phyloP scores from a whole-genome alignment of 345 rosid genomes.

The Physaria fendleri region DNA sequence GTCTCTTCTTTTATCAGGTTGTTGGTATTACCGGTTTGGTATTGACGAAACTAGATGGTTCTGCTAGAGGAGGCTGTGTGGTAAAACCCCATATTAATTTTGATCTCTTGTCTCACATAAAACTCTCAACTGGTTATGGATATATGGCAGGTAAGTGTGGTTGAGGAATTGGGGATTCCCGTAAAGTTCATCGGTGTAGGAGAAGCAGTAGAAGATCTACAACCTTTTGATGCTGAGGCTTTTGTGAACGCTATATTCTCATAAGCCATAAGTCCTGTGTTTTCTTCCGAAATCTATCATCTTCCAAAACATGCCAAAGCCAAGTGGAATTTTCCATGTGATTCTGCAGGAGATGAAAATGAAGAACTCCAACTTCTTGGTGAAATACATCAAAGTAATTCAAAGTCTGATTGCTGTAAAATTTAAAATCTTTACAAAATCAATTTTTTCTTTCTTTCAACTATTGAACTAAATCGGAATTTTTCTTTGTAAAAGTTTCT shows the following conservation, averaged over 20 bases:
- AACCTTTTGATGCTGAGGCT: conserved; percentile 85
- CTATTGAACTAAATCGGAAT: too few relatives aligned
- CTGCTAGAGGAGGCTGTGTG: conserved; percentile 99
- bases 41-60: conserved; percentile 92
- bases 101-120: neutral
- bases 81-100: conserved; percentile 28
- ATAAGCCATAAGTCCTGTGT: conserved; percentile 23
- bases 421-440: too few relatives aligned
- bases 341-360: neutral
- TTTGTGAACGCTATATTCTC: conserved; percentile 84
- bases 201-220: conserved; percentile 88
- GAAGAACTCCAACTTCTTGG: conserved; percentile 15
- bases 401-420: too few relatives aligned
- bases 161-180: conserved; percentile 90
- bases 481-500: too few relatives aligned
- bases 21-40: conserved; percentile 87
- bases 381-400: too few relatives aligned
- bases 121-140: conserved; percentile 1
- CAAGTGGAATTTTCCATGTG: neutral
- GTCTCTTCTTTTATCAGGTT: conserved; percentile 37
- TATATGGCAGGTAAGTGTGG: conserved; percentile 75
- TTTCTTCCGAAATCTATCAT: neutral
- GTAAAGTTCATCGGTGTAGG: conserved; percentile 95
- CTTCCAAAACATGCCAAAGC: neutral
- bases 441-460: too few relatives aligned